Base-by-base conservation (phyloP, 1,139 yeast genomes). In the Zygoascus meyerae region DNA sequence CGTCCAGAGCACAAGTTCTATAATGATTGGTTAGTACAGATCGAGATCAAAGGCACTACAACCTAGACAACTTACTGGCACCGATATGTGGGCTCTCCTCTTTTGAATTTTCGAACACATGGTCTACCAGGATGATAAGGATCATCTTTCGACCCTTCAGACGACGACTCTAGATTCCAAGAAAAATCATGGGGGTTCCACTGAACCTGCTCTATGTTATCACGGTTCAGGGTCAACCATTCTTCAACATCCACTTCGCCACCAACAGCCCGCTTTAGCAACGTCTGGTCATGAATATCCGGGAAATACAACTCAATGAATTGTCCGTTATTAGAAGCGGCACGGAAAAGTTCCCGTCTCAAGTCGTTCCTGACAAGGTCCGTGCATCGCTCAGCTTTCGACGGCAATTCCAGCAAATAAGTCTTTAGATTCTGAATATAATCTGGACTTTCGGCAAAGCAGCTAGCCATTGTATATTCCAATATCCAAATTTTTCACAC, bases 11-110 rank as follows among this genome's bases (percentile, higher is more conserved):
- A 65, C 96, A 87, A 0, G 95, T 86, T 40, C 67, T 64, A 44
- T n/a, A 43, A 14, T 12, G 40, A 16, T 26, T 33, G 45, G 2
- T 16, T 12, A 41, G 15, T n/a, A 36, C 35, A 32, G 21, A 15
- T n/a, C 34, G 34, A 36, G 12, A 18, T 10, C 26, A 18, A 18
- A 11, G 39, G 7, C 8, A 8, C 17, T 6, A 29, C 31, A 10
- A 9, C 16, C 5, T 17, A 6, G 2, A 26, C 28, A 38, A 58
- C 65, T 49, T 58, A 62, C 62, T 77, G 60, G 57, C 96, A 87
- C 40, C 94, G 71, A 61, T 84, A 85, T 2, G 89, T 83, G 0
- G 95, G 92, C 58, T 87, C 95, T n/a, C 95, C 95, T 46, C 80
- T 78, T 40, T 79, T 72, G 58, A 87, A 84, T 46, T 82, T 79